These are phyloP conservation scores for Oldenlandia corymbosa DNA, from an alignment of 257 asterid genomes.

Conservation along the genomic window DNA sequence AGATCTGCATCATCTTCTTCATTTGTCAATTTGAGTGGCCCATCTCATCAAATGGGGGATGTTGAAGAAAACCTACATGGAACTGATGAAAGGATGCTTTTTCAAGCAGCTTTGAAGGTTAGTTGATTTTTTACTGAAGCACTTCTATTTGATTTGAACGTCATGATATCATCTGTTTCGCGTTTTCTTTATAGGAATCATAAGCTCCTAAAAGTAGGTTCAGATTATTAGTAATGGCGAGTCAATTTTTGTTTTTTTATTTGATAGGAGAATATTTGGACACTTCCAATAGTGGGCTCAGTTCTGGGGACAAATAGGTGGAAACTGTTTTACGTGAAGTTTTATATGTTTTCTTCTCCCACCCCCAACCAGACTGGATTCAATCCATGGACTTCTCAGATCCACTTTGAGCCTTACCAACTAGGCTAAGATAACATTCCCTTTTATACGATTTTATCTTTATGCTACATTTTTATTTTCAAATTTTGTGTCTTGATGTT, in stretches of 20 bases:
- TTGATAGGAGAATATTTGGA: not conserved
- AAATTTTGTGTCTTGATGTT: no score
- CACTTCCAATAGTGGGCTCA: no score
- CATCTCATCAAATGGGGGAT: constrained; percentile 43
- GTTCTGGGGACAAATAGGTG: no score
- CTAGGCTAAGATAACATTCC: no score
- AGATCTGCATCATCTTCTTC: constrained; percentile 35
- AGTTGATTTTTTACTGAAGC: constrained; percentile 6
- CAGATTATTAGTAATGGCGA: not conserved
- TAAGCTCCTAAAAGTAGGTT: not conserved
- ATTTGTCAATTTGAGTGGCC: constrained; percentile 40
- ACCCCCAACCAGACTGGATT: no score
- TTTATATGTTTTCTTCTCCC: no score
- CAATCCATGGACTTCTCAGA: no score
- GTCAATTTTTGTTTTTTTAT: no score
- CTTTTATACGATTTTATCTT: no score
- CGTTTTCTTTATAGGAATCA: not conserved
- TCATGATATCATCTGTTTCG: not conserved
- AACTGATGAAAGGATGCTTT: constrained; percentile 84
- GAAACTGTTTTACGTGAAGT: no score
- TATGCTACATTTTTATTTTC: no score
- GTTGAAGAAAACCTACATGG: constrained; percentile 70
- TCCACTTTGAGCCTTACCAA: no score
- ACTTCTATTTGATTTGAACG: constrained; percentile 1
- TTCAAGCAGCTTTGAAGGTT: constrained; percentile 96